Conservation (phyloP, 176 grass and related monocot species). For the Calamus simplicifolius region DNA sequence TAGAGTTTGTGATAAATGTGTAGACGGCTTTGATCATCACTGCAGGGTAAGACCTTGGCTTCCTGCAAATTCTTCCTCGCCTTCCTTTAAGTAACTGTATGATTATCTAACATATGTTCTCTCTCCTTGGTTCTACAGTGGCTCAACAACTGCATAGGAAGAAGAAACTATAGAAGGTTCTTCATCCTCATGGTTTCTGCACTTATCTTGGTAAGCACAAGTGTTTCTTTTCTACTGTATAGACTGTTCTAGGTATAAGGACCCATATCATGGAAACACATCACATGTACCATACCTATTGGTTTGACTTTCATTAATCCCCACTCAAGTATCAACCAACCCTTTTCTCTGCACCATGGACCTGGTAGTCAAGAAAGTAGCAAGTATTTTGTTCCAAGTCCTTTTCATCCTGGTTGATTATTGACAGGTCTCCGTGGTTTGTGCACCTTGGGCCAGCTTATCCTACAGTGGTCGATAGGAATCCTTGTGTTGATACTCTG, state of each 20-base stretch:
- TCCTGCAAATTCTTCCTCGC: too few relatives aligned
- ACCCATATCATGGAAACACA: too few relatives aligned
- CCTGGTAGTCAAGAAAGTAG: slow-evolving; percentile 21
- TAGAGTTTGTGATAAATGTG: slow-evolving; percentile 96
- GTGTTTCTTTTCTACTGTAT: neutral
- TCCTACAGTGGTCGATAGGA: slow-evolving; percentile 75
- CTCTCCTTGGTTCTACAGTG: slow-evolving; percentile 37
- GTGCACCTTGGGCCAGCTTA: slow-evolving; percentile 86
- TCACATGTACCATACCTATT: too few relatives aligned
- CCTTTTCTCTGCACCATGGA: slow-evolving; percentile 8
- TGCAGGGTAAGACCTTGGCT: slow-evolving; percentile 56
- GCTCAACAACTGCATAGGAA: slow-evolving; percentile 98
- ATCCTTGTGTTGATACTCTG: slow-evolving; percentile 75
- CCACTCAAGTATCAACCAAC: neutral
- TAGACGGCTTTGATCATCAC: slow-evolving; percentile 98
- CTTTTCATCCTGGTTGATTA: slow-evolving; percentile 58
- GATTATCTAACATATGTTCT: neutral
- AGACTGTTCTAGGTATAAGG: neutral
- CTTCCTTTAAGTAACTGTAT: too few relatives aligned
- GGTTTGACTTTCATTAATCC: too few relatives aligned
- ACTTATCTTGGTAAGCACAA: slow-evolving; percentile 61
- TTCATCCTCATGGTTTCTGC: slow-evolving; percentile 81
- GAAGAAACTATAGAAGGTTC: slow-evolving; percentile 87
- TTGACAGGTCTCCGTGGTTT: slow-evolving; percentile 65
- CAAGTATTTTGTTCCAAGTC: slow-evolving; percentile 29